Base-by-base conservation (phyloP, 371 early-diverging fungal genomes). In the Choanephora cucurbitarum region DNA sequence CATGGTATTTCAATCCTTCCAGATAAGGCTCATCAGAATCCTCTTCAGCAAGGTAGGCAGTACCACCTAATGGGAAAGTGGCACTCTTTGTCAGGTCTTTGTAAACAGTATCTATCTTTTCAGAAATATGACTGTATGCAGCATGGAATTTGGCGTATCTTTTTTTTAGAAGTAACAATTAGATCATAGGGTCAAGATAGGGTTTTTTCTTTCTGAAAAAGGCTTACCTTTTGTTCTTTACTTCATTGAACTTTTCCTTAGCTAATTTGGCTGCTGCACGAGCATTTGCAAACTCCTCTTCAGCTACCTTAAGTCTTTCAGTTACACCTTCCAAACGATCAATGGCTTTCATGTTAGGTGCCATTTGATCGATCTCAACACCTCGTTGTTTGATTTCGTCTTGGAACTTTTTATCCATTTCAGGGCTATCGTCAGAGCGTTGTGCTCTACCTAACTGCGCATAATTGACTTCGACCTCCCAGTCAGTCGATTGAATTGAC, bases 1-100 rank as follows among this genome's bases (percentile, higher is more conserved):
- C 97, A 70, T 99, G 98, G 79, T 96, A 99, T 63, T 92, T 91
- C 48, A 99, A 86, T 14, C 97, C 97, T 55, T 90, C 89, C 49
- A 90, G 67, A 63, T 94, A 99, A 3, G 99, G 99, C 66, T 99
- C 98, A 63, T 94, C 95, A 24, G 84, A 81, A 55, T 96, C 93
- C 67, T 99, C 99, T 48, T 96, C 66, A 9, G 85, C 91, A 58
- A 99, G 69, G 55, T 99, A 98, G 0, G 99, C 99, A 0, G 94
- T 95, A 13, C 99, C 99, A 17, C 99, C 95, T 55, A 90, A 60
- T 0, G 96, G 93, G 67, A 91, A 90, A 18, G 84, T 77, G 8
- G 79, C 63, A 40, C 83, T 86, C 46, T 81, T 85, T 5, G 98
- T 99, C 14, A 99, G 81, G 43, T 94, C 89, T 68, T 97, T 97